Percentiles rank a stretch among this genome's conserved stretches.
These are phyloP conservation scores for Aureobasidium leucospermi DNA, from an alignment of 2,329 filamentous ascomycete species.

Conservation along the genomic window DNA sequence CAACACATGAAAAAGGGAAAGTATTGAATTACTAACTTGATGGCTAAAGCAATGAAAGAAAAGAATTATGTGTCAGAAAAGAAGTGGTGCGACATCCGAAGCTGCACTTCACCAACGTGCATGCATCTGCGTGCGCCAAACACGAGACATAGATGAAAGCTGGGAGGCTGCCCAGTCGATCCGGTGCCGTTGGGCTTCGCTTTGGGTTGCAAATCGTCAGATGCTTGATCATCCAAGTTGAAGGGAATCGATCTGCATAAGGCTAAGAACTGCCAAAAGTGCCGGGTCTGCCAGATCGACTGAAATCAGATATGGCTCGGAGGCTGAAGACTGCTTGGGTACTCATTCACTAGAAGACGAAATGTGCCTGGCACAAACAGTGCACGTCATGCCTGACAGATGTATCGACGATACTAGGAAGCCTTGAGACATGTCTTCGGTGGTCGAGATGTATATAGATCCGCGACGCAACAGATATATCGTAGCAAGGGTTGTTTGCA, in stretches of 20 bases:
- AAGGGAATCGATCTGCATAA: background rate
- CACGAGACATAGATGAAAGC: background rate
- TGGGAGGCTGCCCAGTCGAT: background rate
- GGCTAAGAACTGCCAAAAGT: background rate
- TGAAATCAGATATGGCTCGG: background rate
- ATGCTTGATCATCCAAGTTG: background rate
- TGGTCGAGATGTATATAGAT: background rate
- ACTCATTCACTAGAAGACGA: background rate
- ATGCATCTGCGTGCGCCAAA: background rate
- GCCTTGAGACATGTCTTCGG: background rate
- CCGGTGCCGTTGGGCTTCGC: background rate
- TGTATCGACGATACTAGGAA: background rate
- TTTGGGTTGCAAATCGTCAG: background rate
- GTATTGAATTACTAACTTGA: background rate
- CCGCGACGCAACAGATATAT: background rate
- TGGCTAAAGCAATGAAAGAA: background rate
- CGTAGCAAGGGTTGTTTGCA: background rate
- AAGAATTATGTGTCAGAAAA: background rate
- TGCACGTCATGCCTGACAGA: background rate
- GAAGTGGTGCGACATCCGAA: background rate
- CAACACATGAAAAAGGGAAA: background rate
- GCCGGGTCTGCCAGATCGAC: background rate
- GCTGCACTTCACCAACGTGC: background rate
- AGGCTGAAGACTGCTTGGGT: background rate
- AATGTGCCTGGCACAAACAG: background rate